phyloP scores from a whole-genome alignment of 2,329 filamentous ascomycete genomes.

The Magnaporthiopsis incrustans region DNA sequence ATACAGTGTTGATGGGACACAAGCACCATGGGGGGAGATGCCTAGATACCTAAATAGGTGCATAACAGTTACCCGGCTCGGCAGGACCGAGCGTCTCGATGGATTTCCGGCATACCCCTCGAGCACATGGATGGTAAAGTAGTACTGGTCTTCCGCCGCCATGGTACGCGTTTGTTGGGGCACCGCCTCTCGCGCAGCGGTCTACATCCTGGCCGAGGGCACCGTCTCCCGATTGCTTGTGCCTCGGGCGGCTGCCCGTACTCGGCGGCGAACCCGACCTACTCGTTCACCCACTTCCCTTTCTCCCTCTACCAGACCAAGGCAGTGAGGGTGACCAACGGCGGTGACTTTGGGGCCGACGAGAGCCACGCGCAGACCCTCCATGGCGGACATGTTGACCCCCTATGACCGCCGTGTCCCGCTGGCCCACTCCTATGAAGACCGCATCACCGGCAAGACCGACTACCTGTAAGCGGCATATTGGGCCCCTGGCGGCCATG shows the following conservation, averaged over 20 bases:
- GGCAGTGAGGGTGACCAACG: slow-evolving; percentile 28
- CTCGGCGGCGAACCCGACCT: not conserved
- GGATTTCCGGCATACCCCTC: too few species aligned
- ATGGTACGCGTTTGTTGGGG: not conserved
- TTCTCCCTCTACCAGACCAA: slow-evolving; percentile 29
- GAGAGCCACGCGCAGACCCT: slow-evolving; percentile 32
- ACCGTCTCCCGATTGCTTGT: not conserved
- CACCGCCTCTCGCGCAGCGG: not conserved
- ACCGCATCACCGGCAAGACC: slow-evolving; percentile 37
- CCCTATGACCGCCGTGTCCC: not conserved
- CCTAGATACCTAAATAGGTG: too few species aligned
- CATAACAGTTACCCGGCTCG: too few species aligned
- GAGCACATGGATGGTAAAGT: too few species aligned
- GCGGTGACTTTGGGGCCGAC: slow-evolving; percentile 21
- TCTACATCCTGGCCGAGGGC: slow-evolving; percentile 3
- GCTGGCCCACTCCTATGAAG: slow-evolving; percentile 15
- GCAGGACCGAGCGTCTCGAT: too few species aligned
- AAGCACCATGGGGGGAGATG: too few species aligned
- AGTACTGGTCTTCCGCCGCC: too few species aligned
- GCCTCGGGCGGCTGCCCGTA: not conserved
- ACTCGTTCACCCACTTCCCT: slow-evolving; percentile 13
- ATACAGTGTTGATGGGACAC: too few species aligned
- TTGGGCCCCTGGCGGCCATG: slow-evolving; percentile 42
- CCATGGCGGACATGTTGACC: slow-evolving; percentile 32
- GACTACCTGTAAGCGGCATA: slow-evolving; percentile 49